These are phyloP conservation scores for Candida maris DNA, from an alignment of 805 yeast species.

Conservation along the genomic window DNA sequence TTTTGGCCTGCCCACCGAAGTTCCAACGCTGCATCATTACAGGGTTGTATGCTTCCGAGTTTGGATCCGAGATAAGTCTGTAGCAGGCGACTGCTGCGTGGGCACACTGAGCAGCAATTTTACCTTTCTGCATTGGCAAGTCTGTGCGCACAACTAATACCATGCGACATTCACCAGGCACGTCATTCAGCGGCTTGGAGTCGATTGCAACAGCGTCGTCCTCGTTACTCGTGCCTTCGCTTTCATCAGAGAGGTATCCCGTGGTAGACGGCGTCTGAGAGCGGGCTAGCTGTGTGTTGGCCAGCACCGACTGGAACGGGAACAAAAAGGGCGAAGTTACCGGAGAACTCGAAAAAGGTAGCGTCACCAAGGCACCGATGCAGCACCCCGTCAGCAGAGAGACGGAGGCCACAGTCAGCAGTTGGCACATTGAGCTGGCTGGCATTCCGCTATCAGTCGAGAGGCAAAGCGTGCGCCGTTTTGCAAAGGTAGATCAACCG, in stretches of 20 bases:
- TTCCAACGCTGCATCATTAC: constrained; percentile 73
- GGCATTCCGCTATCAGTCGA: too few species aligned
- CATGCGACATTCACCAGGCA: constrained; percentile 83
- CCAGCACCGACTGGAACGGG: constrained; percentile 12
- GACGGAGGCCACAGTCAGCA: constrained; percentile 21
- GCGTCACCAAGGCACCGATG: constrained; percentile 24
- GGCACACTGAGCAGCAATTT: constrained; percentile 94
- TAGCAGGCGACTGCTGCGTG: constrained; percentile 96
- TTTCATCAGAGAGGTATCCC: constrained; percentile 21
- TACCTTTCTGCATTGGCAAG: constrained; percentile 89
- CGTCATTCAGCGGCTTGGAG: constrained; percentile 54
- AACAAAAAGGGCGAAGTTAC: constrained; percentile 13
- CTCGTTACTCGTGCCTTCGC: constrained; percentile 24
- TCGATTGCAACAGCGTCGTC: constrained; percentile 51
- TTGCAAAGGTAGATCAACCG: too few species aligned
- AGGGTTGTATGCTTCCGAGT: constrained; percentile 55
- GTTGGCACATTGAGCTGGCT: constrained; percentile 9
- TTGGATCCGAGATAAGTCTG: constrained; percentile 55
- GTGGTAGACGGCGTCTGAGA: constrained; percentile 22
- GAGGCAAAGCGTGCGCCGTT: too few species aligned
- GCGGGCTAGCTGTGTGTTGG: constrained; percentile 4
- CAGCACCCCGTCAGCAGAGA: constrained; percentile 30
- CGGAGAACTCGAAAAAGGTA: constrained; percentile 13
- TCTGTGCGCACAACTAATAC: constrained; percentile 86
- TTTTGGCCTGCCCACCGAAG: constrained; percentile 86